phyloP scores from a whole-genome alignment of 805 yeast genomes.

The Kuraishia molischiana region DNA sequence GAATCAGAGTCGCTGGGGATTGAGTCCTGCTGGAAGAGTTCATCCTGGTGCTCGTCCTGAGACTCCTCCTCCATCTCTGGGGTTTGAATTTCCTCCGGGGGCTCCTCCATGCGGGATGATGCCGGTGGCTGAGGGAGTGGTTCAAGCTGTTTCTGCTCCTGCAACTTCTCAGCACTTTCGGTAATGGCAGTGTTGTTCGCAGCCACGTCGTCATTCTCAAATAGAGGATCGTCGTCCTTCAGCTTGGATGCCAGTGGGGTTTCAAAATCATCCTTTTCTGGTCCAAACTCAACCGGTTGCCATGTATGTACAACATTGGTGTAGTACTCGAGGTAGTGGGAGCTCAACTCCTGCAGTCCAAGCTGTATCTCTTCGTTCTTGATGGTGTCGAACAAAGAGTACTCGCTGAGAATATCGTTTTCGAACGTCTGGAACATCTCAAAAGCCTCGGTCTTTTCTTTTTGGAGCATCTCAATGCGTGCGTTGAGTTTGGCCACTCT shows the following conservation, averaged over 20 bases:
- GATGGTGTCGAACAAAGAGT: constrained; percentile 64
- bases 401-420: constrained; percentile 36
- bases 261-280: constrained; percentile 1
- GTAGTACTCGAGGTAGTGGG: constrained; percentile 67
- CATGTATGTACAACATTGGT: constrained; percentile 59
- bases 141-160: neutral
- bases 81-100: no score
- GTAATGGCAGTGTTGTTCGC: constrained; percentile 16
- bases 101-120: no score
- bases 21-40: no score
- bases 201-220: constrained; percentile 15
- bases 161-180: constrained; percentile 9
- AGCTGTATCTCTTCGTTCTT: constrained; percentile 70
- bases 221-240: constrained; percentile 13
- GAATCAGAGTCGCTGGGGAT: no score
- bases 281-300: constrained; percentile 40
- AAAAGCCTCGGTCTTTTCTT: constrained; percentile 33
- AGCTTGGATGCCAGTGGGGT: constrained; percentile 5
- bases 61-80: no score
- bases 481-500: constrained; percentile 27
- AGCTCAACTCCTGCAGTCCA: constrained; percentile 64
- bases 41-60: no score
- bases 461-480: constrained; percentile 31
- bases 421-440: constrained; percentile 36
- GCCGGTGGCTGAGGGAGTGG: neutral